Percentiles rank a stretch among this genome's conserved stretches.
Evolutionary conservation across 805 yeast species (phyloP).

Genomic region (Nakazawaea siamensis): DNA sequence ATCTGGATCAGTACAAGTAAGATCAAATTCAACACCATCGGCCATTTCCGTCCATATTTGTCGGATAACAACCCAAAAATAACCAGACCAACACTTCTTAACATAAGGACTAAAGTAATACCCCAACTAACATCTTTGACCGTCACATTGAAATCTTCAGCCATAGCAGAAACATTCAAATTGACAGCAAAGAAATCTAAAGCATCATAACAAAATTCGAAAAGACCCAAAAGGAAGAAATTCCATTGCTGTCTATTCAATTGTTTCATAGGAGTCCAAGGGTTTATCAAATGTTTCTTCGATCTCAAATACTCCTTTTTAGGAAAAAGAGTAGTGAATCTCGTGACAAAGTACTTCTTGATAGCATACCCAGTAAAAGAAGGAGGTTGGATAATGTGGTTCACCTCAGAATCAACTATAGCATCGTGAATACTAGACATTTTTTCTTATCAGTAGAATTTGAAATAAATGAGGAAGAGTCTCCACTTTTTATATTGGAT

Average conservation of each 20-base stretch:
- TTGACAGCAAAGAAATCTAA: conserved; percentile 55
- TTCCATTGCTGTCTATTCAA: conserved; percentile 50
- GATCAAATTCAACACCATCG: conserved; percentile 36
- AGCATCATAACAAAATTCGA: conserved; percentile 60
- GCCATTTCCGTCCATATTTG: conserved; percentile 53
- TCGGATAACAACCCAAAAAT: conserved; percentile 53
- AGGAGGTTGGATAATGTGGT: conserved; percentile 15
- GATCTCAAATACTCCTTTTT: conserved; percentile 28
- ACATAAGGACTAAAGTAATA: conserved; percentile 58
- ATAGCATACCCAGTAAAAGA: conserved; percentile 23
- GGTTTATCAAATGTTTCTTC: conserved; percentile 42
- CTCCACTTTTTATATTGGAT: too few species aligned
- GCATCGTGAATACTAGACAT: too few species aligned
- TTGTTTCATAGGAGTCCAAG: conserved; percentile 44
- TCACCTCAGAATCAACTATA: too few species aligned
- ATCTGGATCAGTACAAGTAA: conserved; percentile 46
- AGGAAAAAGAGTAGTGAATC: conserved; percentile 43
- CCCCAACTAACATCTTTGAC: conserved; percentile 56
- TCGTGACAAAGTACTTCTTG: conserved; percentile 30
- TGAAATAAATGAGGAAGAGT: too few species aligned
- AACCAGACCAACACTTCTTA: conserved; percentile 57
- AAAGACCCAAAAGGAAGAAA: conserved; percentile 41
- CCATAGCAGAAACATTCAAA: conserved; percentile 38
- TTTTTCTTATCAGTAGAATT: too few species aligned
- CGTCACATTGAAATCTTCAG: conserved; percentile 33